Conservation (phyloP, 2,329 filamentous ascomycete species). For the Monosporascus cannonballus region DNA sequence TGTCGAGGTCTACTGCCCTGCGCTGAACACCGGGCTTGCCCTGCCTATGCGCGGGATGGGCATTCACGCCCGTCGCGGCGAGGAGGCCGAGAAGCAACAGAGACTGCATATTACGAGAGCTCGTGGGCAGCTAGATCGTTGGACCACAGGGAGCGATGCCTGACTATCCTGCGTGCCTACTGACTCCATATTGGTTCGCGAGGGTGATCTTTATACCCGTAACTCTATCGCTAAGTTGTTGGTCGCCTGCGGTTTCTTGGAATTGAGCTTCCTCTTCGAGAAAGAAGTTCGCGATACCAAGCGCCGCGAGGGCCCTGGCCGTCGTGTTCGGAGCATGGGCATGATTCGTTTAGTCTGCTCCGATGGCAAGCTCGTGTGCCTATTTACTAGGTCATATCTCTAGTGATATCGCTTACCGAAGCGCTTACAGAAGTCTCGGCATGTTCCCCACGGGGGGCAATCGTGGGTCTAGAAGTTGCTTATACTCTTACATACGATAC, state of each 20-base stretch:
- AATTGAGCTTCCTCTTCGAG: constrained; percentile 25
- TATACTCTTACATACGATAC: background rate
- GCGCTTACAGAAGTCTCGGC: background rate
- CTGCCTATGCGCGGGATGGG: constrained; percentile 19
- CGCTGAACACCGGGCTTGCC: constrained; percentile 21
- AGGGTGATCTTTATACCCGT: constrained; percentile 17
- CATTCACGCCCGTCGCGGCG: constrained; percentile 23
- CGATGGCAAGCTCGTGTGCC: background rate
- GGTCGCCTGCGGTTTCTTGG: background rate
- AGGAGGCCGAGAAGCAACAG: constrained; percentile 26
- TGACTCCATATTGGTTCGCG: constrained; percentile 8
- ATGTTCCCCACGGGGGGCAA: background rate
- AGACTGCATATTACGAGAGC: constrained; percentile 23
- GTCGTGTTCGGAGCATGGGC: background rate
- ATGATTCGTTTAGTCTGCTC: background rate
- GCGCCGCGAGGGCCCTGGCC: background rate
- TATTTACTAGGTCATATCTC: background rate
- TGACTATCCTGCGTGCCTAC: constrained; percentile 11
- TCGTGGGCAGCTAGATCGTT: background rate
- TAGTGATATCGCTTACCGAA: background rate
- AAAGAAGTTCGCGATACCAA: constrained; percentile 12
- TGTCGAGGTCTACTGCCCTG: constrained; percentile 27
- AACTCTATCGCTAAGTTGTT: background rate
- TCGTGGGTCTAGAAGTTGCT: background rate
- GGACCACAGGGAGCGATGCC: constrained; percentile 4